Conservation (phyloP, 805 yeast genomes). For the Ogataea methylovora region DNA sequence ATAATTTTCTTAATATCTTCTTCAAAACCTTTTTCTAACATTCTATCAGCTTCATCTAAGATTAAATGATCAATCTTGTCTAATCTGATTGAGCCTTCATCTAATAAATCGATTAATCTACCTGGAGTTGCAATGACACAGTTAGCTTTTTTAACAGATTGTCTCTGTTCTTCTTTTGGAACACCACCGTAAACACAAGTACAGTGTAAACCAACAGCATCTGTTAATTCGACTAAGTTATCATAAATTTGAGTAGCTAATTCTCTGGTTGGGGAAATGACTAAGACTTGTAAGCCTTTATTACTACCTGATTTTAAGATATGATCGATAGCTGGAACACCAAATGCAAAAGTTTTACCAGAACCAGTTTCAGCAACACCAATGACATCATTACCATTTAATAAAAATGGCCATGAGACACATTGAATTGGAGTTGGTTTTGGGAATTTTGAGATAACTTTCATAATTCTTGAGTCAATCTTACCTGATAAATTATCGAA, state of each 20-base stretch:
- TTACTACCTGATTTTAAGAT: slow-evolving; percentile 36
- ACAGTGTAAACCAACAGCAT: slow-evolving; percentile 54
- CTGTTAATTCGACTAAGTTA: slow-evolving; percentile 62
- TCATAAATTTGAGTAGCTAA: slow-evolving; percentile 91
- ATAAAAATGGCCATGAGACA: slow-evolving; percentile 84
- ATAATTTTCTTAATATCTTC: slow-evolving; percentile 88
- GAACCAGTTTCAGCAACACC: slow-evolving; percentile 98
- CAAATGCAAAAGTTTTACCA: slow-evolving; percentile 95
- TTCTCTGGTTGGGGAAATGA: slow-evolving; percentile 96
- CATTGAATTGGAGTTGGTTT: slow-evolving; percentile 94
- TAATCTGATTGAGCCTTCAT: slow-evolving; percentile 77
- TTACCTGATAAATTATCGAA: slow-evolving; percentile 49
- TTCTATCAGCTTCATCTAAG: slow-evolving; percentile 96
- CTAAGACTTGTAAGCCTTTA: slow-evolving; percentile 63
- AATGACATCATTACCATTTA: slow-evolving; percentile 85
- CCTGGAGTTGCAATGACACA: slow-evolving; percentile 99
- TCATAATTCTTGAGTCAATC: slow-evolving; percentile 47
- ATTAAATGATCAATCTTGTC: slow-evolving; percentile 68
- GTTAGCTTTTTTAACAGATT: slow-evolving; percentile 52
- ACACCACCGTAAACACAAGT: slow-evolving; percentile 97
- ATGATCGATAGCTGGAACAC: slow-evolving; percentile 90
- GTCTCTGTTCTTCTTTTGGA: slow-evolving; percentile 86
- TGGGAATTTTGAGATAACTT: slow-evolving; percentile 64
- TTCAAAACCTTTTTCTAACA: slow-evolving; percentile 97
- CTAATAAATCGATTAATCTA: slow-evolving; percentile 80